Base-by-base conservation (phyloP, 2,329 filamentous ascomycete genomes). In the Penicillium sp. region DNA sequence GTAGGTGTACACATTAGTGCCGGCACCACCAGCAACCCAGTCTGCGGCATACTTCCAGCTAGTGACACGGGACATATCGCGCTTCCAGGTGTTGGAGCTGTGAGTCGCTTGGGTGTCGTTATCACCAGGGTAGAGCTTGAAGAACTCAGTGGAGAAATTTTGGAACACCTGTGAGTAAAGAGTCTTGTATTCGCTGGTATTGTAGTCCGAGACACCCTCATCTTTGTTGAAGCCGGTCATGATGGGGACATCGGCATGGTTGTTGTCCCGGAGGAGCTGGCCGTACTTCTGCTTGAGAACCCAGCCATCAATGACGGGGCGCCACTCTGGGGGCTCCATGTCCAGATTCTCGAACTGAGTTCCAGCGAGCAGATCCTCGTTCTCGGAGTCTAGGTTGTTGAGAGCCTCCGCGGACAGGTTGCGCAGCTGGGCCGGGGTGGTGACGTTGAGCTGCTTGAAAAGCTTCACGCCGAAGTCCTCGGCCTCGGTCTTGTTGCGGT, bases 181-280 rank as follows among this genome's bases (percentile, higher is more conserved):
- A 13, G 50, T 21, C 25, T 26, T 46, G 26, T 42, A 52, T 7
- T 29, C 23, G 16, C n/a, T 52, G 23, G 29, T 19, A n/a, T 31
- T 45, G 8, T 31, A 25, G 10, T 51, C 35, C 3, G 25, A 39
- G 7, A 31, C 13, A 44, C 39, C 42, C 26, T 52, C 50, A 10
- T 52, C 50, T 7, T 52, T 52, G 37, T 39, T 44, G 26, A 43
- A 43, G 11, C 50, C 50, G 16, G 50, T 52, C 16, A 52, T 16
- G 10, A 52, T 25, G n/a, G 39, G 50, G 9, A 52, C 39, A 31
- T 52, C 9, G 6, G 44, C 44, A 29, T 46, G 44, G 10, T 26
- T 2, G 25, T 46, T 27, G 13, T 26, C 21, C 14, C 23, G 14
- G 11, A 46, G 44, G 7, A 27, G 23, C 44, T 46, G 21, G 21